phyloP scores from a whole-genome alignment of 768 basidiomycete genomes.

The Hypholoma sublateritium region DNA sequence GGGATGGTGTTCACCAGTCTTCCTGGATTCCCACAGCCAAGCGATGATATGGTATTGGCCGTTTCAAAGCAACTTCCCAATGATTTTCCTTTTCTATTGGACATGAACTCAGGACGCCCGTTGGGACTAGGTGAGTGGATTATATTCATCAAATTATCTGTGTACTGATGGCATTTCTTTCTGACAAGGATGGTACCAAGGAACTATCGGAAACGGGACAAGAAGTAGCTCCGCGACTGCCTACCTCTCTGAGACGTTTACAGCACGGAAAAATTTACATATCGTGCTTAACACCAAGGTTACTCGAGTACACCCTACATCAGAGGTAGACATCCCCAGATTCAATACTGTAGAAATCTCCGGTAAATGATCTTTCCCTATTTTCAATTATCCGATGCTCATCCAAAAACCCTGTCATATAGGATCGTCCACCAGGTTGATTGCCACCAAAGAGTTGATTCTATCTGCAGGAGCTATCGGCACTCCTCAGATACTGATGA shows the following conservation, averaged over 20 bases:
- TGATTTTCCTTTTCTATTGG: constrained; percentile 24
- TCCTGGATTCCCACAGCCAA: constrained; percentile 22
- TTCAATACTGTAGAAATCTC: constrained; percentile 9
- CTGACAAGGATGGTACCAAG: constrained; percentile 17
- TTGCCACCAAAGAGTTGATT: constrained; percentile 32
- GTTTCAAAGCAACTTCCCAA: constrained; percentile 38
- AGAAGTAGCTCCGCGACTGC: constrained; percentile 20
- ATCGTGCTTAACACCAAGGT: constrained; percentile 23
- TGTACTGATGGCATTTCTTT: neutral
- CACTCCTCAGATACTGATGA: constrained; percentile 33
- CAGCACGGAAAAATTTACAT: constrained; percentile 15
- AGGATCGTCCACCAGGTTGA: constrained; percentile 14
- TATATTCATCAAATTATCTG: neutral
- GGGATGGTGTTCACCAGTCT: constrained; percentile 32
- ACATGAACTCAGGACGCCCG: constrained; percentile 28
- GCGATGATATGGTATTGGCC: constrained; percentile 28
- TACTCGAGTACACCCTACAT: constrained; percentile 15
- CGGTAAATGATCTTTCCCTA: neutral
- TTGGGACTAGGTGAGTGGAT: constrained; percentile 28
- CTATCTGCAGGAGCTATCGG: constrained; percentile 36
- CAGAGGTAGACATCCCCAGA: neutral
- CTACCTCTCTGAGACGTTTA: constrained; percentile 15
- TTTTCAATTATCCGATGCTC: neutral
- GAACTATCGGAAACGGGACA: constrained; percentile 18
- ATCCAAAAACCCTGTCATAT: neutral